Evolutionary conservation across 306 rosid species (phyloP).

Genomic region (Carpinus fangiana): DNA sequence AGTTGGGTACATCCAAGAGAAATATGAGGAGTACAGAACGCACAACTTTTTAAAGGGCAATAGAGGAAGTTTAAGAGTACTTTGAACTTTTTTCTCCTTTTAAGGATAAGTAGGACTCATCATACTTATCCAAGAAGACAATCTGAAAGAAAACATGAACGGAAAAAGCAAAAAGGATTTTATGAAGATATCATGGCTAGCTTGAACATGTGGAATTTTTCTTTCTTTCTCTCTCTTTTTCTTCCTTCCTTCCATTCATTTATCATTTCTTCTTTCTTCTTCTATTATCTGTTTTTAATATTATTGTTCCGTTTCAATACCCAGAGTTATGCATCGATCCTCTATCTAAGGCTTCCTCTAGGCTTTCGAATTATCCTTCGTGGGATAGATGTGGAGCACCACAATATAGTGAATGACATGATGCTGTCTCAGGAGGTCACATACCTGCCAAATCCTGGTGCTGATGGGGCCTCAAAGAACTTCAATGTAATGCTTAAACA

Average conservation of each 20-base stretch:
- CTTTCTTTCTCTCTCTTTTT: background rate
- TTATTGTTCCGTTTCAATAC: constrained; percentile 25
- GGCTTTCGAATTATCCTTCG: constrained; percentile 89
- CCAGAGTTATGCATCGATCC: constrained; percentile 88
- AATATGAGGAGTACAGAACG: background rate
- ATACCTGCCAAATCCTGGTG: constrained; percentile 71
- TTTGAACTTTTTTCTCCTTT: background rate
- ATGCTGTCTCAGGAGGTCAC: constrained; percentile 92
- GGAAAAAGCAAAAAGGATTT: background rate
- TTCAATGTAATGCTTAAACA: constrained; percentile 50
- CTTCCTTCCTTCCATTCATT: constrained; percentile 2
- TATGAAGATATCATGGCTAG: background rate
- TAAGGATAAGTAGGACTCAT: background rate
- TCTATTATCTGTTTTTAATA: background rate
- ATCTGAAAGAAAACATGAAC: background rate
- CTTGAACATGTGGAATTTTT: background rate
- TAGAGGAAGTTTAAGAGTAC: background rate
- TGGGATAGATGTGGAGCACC: constrained; percentile 82
- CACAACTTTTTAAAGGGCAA: background rate
- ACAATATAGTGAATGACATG: constrained; percentile 98
- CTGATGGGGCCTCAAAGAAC: constrained; percentile 70
- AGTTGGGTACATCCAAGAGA: background rate
- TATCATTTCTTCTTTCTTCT: background rate
- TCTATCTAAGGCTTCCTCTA: constrained; percentile 85
- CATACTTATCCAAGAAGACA: background rate